Evolutionary conservation across 1,139 yeast genomes (phyloP), one percentile per base, ranked within the genome.

Genomic region (Debaryomyces subglobosus): DNA sequence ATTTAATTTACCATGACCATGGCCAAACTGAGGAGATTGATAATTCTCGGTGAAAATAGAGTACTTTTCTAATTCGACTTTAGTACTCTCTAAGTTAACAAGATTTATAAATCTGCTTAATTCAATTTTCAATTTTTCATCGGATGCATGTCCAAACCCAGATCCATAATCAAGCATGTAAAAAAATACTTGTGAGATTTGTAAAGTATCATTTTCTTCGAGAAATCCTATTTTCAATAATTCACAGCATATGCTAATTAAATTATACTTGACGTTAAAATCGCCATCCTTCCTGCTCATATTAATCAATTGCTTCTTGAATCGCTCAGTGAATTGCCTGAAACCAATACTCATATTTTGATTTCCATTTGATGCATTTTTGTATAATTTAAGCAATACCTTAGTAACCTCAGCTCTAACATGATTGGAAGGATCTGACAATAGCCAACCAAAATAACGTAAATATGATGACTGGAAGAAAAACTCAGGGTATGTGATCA

Each of bases 381-480:
- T 78, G 54, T 79, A 82, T 27, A 84, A 58, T 52, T 72, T 81
- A 2, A 80, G 69, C 43, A 92, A 67, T 3, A 79, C 77, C 55
- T 76, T 81, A 18, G 87, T 63, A 1, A 84, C 91, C 57, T 88
- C 94, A 5, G 72, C 62, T 54, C 96, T 77, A 1, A 89, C 95
- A 3, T 65, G 55, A 13, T 79, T 67, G 18, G 80, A 77, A 1
- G 84, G 76, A 60, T 92, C 98, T 7, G 94, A 84, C 42, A 91
- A 69, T 20, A 89, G 73, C 95, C 96, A 88, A 2, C 96, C 96
- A 61, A 86, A 79, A 61, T 88, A 89, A 52, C 92, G 79, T 51
- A 91, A 73, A 60, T 83, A 88, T 0, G 83, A 71, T 2, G 86
- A 84, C 51, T 84, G 88, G 56, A 87, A 77, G 59, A 88, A 91